Conservation (phyloP, 805 yeast species). For the Maudiozyma turicensis region DNA sequence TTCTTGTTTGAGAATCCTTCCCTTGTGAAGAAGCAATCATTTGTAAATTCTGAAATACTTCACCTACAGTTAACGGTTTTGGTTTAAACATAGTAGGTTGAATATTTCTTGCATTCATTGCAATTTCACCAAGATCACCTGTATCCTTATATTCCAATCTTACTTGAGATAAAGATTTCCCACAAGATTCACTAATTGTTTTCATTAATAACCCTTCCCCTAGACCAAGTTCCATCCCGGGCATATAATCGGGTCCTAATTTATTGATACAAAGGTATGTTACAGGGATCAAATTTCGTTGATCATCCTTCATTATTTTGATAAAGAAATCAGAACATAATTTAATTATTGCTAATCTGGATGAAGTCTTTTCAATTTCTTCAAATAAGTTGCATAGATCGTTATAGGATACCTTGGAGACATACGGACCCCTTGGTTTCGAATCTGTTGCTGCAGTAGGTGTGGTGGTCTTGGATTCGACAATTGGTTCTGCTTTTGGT, state of each 20-base stretch:
- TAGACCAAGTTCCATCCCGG: conserved; percentile 80
- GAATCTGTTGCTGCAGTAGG: not conserved
- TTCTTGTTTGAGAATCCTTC: conserved; percentile 67
- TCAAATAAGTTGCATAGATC: conserved; percentile 57
- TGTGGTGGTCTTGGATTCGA: not conserved
- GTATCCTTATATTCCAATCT: conserved; percentile 64
- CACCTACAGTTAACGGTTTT: conserved; percentile 58
- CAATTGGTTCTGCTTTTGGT: not conserved
- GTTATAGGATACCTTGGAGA: conserved; percentile 27
- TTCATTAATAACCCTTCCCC: conserved; percentile 86
- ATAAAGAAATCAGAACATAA: conserved; percentile 64
- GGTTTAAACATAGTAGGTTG: conserved; percentile 95
- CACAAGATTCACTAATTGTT: conserved; percentile 85
- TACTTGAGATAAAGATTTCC: conserved; percentile 61
- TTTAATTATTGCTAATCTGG: conserved; percentile 73
- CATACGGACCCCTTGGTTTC: not conserved
- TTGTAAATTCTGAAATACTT: conserved; percentile 65
- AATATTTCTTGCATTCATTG: conserved; percentile 68
- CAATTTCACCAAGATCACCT: conserved; percentile 90
- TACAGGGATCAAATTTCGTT: conserved; percentile 50
- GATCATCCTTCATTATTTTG: conserved; percentile 47
- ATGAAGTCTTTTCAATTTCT: conserved; percentile 67
- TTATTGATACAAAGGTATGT: conserved; percentile 82
- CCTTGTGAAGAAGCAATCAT: conserved; percentile 75
- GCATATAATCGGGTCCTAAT: conserved; percentile 89